Evolutionary conservation across 106 monocot species (phyloP).

Genomic region (Agapanthus africanus): DNA sequence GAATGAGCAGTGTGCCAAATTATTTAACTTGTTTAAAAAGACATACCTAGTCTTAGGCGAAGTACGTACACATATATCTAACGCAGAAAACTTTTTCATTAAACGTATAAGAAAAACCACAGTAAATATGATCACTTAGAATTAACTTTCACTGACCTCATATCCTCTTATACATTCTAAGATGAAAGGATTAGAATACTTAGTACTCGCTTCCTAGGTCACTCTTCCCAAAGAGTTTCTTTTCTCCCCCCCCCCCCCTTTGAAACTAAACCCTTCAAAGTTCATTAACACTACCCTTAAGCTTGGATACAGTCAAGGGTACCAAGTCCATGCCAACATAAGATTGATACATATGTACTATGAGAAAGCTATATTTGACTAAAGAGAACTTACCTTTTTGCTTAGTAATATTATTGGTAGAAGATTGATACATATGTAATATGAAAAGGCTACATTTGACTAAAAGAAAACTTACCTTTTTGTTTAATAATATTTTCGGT

Average conservation of each 20-base stretch:
- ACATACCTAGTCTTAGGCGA: not conserved
- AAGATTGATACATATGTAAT: too few relatives aligned
- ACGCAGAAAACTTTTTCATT: too few relatives aligned
- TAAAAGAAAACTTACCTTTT: conserved; percentile 45
- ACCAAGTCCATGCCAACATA: not conserved
- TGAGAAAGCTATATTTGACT: not conserved
- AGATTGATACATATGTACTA: not conserved
- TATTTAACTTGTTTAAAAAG: not conserved
- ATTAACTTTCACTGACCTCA: not conserved
- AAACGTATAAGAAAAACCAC: not conserved
- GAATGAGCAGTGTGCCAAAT: not conserved
- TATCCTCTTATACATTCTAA: not conserved
- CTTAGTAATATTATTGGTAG: too few relatives aligned
- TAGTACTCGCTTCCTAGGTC: too few relatives aligned
- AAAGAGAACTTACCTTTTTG: too few relatives aligned
- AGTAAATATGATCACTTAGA: not conserved
- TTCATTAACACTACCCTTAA: not conserved
- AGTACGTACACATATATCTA: too few relatives aligned
- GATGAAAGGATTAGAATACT: too few relatives aligned
- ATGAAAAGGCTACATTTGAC: too few relatives aligned
- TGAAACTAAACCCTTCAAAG: not conserved
- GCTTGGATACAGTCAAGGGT: not conserved
- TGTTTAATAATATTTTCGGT: conserved; percentile 33
- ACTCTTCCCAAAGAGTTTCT: too few relatives aligned
- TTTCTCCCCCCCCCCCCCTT: too few relatives aligned